Conservation (phyloP, 2,329 filamentous ascomycete species). For the Neonectria coccinea region DNA sequence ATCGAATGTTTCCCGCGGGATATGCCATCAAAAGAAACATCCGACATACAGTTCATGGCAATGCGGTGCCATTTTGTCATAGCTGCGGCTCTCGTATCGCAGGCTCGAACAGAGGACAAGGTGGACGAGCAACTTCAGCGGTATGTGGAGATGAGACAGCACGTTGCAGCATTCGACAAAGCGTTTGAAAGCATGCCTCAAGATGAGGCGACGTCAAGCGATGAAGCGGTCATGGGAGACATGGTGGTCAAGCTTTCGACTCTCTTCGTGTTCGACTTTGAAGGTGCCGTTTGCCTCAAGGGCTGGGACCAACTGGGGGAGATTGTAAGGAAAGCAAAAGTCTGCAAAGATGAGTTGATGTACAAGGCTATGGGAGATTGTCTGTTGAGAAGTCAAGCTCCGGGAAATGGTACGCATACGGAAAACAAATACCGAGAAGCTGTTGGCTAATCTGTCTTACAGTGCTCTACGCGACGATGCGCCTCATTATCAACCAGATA, state of each 20-base stretch:
- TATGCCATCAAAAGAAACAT: constrained; percentile 52
- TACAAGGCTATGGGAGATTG: constrained; percentile 76
- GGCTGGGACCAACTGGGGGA: constrained; percentile 74
- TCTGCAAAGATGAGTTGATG: constrained; percentile 58
- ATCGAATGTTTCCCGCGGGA: constrained; percentile 64
- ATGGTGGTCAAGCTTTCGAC: constrained; percentile 72
- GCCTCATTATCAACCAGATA: constrained; percentile 77
- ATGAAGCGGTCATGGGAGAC: constrained; percentile 61
- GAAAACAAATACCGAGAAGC: background rate
- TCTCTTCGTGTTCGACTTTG: constrained; percentile 82
- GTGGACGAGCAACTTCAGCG: constrained; percentile 65
- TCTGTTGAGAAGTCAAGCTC: constrained; percentile 65
- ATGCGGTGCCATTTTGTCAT: constrained; percentile 80
- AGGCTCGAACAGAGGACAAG: constrained; percentile 64
- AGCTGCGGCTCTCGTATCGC: constrained; percentile 61
- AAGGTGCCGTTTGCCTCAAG: constrained; percentile 75
- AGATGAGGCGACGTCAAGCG: constrained; percentile 52
- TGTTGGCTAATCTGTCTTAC: constrained; percentile 11
- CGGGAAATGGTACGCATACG: constrained; percentile 60
- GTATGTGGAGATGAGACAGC: constrained; percentile 71
- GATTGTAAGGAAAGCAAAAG: constrained; percentile 66
- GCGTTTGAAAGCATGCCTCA: constrained; percentile 65
- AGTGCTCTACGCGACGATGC: constrained; percentile 67
- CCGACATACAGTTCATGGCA: constrained; percentile 67
- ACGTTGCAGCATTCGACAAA: constrained; percentile 70